Evolutionary conservation across 2,329 filamentous ascomycete genomes (phyloP).

Genomic region (Magnaporthiopsis rhizophila): DNA sequence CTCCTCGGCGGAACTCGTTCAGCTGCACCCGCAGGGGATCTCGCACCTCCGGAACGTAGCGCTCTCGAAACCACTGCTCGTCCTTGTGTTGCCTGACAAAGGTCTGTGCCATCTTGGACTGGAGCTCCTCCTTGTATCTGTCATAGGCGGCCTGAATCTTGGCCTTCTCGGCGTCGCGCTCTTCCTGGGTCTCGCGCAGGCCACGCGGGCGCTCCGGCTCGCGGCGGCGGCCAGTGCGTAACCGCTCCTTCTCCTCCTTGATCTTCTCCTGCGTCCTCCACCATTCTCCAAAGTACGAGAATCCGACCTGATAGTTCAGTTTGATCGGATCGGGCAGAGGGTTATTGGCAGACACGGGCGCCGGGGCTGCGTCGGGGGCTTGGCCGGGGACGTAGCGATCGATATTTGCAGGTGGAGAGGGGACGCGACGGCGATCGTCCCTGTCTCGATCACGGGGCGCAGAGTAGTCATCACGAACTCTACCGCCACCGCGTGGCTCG

Average conservation of each 20-base stretch:
- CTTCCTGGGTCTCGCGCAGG: constrained; percentile 44
- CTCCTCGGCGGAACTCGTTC: constrained; percentile 68
- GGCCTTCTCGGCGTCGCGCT: constrained; percentile 70
- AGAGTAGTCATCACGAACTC: constrained; percentile 54
- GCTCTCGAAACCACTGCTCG: constrained; percentile 97
- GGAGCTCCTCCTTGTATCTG: constrained; percentile 58
- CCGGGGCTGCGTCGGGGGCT: constrained; percentile 40
- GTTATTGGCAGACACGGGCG: constrained; percentile 37
- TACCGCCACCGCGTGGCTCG: constrained; percentile 56
- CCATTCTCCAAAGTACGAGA: constrained; percentile 82
- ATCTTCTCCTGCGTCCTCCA: constrained; percentile 76
- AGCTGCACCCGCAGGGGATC: constrained; percentile 68
- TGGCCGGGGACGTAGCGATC: constrained; percentile 80
- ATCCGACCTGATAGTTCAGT: constrained; percentile 72
- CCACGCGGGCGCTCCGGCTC: constrained; percentile 56
- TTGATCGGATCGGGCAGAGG: constrained; percentile 65
- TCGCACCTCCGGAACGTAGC: constrained; percentile 78
- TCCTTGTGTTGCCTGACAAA: constrained; percentile 91
- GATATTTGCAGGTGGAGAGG: constrained; percentile 62
- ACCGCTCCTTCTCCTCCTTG: constrained; percentile 71
- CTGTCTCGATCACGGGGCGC: constrained; percentile 34
- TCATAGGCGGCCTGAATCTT: constrained; percentile 68
- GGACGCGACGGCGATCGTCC: constrained; percentile 55
- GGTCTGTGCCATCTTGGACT: constrained; percentile 71
- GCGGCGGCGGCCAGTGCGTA: constrained; percentile 59